Percentiles rank a stretch among this genome's conserved stretches.
Conservation (phyloP, 495 filamentous ascomycete species). For the Neurospora intermedia region DNA sequence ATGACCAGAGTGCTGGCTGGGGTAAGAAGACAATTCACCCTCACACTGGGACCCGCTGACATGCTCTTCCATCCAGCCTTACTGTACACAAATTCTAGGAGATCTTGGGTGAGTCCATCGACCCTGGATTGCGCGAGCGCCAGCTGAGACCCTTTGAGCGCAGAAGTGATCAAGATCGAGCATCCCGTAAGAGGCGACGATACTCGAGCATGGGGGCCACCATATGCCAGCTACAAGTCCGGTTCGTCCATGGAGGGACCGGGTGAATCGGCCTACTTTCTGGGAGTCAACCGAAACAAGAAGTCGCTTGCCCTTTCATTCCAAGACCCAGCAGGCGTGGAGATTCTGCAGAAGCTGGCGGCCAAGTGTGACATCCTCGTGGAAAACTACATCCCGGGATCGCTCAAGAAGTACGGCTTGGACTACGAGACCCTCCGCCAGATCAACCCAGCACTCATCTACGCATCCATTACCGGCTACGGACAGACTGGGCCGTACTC, state of each 20-base stretch:
- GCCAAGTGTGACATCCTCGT: conserved; percentile 85
- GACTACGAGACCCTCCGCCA: conserved; percentile 69
- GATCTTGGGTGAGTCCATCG: conserved; percentile 70
- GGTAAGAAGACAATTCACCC: conserved; percentile 41
- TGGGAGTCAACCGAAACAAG: conserved; percentile 91
- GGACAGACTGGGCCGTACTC: conserved; percentile 92
- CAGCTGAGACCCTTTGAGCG: conserved; percentile 42
- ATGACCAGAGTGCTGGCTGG: conserved; percentile 95
- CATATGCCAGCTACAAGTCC: conserved; percentile 66
- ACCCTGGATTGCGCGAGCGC: neutral
- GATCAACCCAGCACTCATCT: conserved; percentile 69
- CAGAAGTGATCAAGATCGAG: conserved; percentile 94
- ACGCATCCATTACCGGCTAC: conserved; percentile 54
- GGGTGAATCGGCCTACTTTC: conserved; percentile 91
- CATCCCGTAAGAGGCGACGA: conserved; percentile 89
- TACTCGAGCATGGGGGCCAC: conserved; percentile 92
- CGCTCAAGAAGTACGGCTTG: conserved; percentile 82
- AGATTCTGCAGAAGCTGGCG: conserved; percentile 75
- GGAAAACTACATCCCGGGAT: conserved; percentile 90
- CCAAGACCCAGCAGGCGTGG: conserved; percentile 67
- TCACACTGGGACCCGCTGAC: neutral
- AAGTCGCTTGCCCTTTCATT: conserved; percentile 90
- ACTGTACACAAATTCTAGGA: conserved; percentile 93
- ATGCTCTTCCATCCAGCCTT: conserved; percentile 50
- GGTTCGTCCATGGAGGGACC: conserved; percentile 53